phyloP scores from a whole-genome alignment of 2,329 filamentous ascomycete species.

The Cladophialophora bantiana region DNA sequence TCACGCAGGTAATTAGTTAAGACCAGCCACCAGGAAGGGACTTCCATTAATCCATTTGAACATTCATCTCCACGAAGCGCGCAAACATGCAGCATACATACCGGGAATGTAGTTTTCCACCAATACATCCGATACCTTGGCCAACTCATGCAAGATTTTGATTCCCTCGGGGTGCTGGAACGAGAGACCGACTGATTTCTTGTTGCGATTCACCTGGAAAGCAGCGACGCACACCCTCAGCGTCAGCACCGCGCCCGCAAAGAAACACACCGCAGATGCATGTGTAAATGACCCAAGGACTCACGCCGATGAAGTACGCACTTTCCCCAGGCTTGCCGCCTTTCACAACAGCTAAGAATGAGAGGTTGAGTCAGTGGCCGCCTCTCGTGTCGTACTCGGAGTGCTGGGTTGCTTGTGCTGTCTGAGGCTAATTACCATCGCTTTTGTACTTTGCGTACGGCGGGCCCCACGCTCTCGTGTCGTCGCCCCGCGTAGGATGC shows the following conservation, averaged over 20 bases:
- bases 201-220: constrained; percentile 88
- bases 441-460: constrained; percentile 83
- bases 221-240: background rate
- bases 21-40: background rate
- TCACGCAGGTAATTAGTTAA: background rate
- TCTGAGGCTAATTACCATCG: constrained; percentile 53
- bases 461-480: constrained; percentile 95
- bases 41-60: background rate
- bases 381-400: background rate
- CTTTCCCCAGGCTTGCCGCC: constrained; percentile 75
- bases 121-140: constrained; percentile 83
- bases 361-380: background rate
- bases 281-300: constrained; percentile 38
- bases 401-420: background rate
- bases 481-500: constrained; percentile 88
- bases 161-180: constrained; percentile 87
- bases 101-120: constrained; percentile 97
- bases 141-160: constrained; percentile 84
- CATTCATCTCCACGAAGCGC: background rate
- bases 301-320: constrained; percentile 89
- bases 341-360: constrained; percentile 25
- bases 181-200: constrained; percentile 89
- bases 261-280: background rate
- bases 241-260: background rate
- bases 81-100: constrained; percentile 48